Base-by-base conservation (phyloP, 2,329 filamentous ascomycete species). In the Cyphellophora europaea region DNA sequence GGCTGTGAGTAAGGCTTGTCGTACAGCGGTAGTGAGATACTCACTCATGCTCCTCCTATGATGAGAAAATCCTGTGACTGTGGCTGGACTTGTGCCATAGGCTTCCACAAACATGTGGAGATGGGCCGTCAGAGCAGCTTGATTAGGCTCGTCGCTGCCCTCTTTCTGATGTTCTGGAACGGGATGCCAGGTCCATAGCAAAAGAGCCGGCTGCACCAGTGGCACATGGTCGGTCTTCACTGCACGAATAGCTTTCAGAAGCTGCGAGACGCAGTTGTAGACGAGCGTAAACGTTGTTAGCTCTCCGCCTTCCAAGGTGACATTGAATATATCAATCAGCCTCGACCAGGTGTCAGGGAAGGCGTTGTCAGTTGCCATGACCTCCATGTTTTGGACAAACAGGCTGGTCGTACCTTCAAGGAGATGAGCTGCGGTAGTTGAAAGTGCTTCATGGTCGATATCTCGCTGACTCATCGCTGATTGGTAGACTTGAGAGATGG, bases 41-140 rank as follows among this genome's bases (percentile, higher is more conserved):
- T 21, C 32, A 5, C 25, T 35, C 6, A 27, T 30, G 11, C 33
- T 15, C 21, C n/a, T 25, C 21, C n/a, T 25, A 25, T n/a, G 21
- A 23, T 38, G 18, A 14, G 37, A 19, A 31, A 35, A 43, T 4
- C 36, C 33, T 14, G 33, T 32, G 6, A 48, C 36, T 5, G 37
- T 32, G 4, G 15, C 27, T 14, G 34, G 17, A 19, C 37, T 43
- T 6, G 38, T 38, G 16, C 34, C 40, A 28, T 40, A 32, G 10
- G 45, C 43, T 23, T 44, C 37, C 19, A 41, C 28, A 25, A 49
- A 25, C 5, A 37, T 29, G 16, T 37, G 31, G 11, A 40, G 37
- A 37, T 50, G 43, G 8, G 47, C 38, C 12, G 35, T 41, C n/a
- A 54, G 30, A 5, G 53, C 51, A 15, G 46, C 35, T 27, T 47